These are phyloP conservation scores for Aspergillus cavernicola DNA, from an alignment of 495 filamentous ascomycete species.

Conservation along the genomic window DNA sequence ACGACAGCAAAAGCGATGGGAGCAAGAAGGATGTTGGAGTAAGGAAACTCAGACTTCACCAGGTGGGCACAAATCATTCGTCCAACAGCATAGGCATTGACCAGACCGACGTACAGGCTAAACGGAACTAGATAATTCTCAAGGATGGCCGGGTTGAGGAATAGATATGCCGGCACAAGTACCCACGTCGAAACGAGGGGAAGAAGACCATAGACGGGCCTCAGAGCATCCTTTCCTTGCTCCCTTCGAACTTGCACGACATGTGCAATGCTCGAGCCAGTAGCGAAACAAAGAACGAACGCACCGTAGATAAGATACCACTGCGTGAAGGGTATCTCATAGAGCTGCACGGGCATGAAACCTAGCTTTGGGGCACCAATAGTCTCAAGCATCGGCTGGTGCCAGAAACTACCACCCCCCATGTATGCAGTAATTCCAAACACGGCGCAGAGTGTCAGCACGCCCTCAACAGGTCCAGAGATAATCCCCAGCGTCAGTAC, in stretches of 20 bases:
- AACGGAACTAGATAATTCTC: conserved; percentile 82
- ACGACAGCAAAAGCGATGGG: conserved; percentile 67
- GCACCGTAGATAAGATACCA: conserved; percentile 94
- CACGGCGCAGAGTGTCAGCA: conserved; percentile 76
- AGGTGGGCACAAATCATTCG: conserved; percentile 93
- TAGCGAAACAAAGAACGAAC: conserved; percentile 80
- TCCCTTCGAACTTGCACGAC: conserved; percentile 75
- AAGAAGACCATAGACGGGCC: conserved; percentile 73
- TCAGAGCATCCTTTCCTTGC: conserved; percentile 62
- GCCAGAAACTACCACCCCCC: conserved; percentile 91
- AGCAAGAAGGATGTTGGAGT: conserved; percentile 72
- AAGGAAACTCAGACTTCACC: conserved; percentile 78
- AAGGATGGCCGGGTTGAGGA: conserved; percentile 78
- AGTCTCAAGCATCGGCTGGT: conserved; percentile 69
- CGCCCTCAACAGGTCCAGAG: conserved; percentile 93
- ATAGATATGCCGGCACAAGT: conserved; percentile 71
- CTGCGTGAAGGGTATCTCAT: conserved; percentile 77
- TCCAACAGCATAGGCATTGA: conserved; percentile 92
- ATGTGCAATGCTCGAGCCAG: conserved; percentile 63
- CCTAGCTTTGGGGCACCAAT: conserved; percentile 62
- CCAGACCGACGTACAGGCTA: conserved; percentile 74
- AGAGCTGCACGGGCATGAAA: conserved; percentile 64
- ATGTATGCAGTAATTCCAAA: conserved; percentile 81
- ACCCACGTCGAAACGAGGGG: conserved; percentile 76
- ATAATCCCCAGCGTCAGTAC: conserved; percentile 88